Conservation (phyloP, 1,284 basidiomycete genomes). For the Ceratobasidium sp. region DNA sequence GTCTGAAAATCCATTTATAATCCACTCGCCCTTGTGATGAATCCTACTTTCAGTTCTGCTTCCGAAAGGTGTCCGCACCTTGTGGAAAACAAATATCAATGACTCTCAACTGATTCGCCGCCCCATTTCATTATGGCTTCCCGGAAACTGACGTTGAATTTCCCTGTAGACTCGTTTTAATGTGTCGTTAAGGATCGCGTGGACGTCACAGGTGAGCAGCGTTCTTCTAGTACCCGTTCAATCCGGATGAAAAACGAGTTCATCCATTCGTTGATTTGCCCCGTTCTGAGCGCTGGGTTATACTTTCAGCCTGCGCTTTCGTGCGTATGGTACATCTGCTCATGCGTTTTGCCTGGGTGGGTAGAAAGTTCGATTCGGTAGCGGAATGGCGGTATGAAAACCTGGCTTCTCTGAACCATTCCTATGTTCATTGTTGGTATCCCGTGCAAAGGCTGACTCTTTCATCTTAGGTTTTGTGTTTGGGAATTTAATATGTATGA, state of each 20-base stretch:
- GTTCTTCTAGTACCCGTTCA: background rate
- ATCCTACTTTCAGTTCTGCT: conserved; percentile 73
- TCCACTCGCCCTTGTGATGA: conserved; percentile 56
- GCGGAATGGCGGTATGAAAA: conserved; percentile 64
- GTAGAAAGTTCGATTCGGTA: conserved; percentile 52
- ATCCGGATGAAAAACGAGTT: conserved; percentile 70
- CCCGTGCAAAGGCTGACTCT: background rate
- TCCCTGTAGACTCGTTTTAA: too few species aligned
- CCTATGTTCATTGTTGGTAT: conserved; percentile 46
- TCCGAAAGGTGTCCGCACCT: conserved; percentile 71
- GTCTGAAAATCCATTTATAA: too few species aligned
- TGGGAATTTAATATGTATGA: background rate
- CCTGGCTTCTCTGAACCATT: conserved; percentile 67
- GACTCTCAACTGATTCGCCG: conserved; percentile 58
- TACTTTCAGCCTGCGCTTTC: conserved; percentile 51
- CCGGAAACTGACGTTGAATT: background rate
- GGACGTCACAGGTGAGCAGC: background rate
- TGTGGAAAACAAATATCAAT: conserved; percentile 72
- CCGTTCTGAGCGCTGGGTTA: conserved; percentile 50
- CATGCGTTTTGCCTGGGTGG: conserved; percentile 59
- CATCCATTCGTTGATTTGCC: conserved; percentile 79
- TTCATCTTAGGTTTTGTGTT: background rate
- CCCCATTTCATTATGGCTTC: conserved; percentile 28
- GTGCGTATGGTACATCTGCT: conserved; percentile 51
- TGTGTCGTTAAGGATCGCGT: too few species aligned